Conservation (phyloP, 345 rosid genomes). For the Eucalyptus sideroxylon region DNA sequence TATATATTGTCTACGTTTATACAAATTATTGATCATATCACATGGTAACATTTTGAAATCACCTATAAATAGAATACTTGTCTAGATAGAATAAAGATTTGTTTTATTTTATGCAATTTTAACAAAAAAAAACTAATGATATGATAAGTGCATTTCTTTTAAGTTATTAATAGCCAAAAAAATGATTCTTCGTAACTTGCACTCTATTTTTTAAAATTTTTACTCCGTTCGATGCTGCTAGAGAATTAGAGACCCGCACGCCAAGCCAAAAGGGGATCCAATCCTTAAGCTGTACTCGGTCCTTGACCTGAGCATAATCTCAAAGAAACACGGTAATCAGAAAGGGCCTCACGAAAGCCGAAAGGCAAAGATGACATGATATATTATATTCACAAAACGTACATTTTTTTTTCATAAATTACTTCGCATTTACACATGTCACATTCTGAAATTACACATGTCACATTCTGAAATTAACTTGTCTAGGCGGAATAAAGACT, state of each 20-base stretch:
- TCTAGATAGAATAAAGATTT: neutral
- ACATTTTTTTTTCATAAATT: neutral
- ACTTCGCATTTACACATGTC: neutral
- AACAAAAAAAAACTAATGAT: neutral
- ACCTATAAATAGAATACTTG: neutral
- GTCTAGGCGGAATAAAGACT: neutral
- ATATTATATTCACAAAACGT: neutral
- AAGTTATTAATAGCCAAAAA: neutral
- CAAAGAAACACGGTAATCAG: neutral
- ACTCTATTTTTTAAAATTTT: neutral
- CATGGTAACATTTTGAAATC: neutral
- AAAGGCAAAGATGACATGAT: neutral
- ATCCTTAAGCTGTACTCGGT: neutral
- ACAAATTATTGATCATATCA: accelerated
- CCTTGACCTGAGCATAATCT: neutral
- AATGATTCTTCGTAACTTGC: neutral
- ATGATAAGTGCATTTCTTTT: neutral
- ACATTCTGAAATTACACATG: neutral
- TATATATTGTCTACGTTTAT: neutral
- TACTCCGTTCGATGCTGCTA: neutral
- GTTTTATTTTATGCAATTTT: neutral
- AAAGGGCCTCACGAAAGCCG: neutral
- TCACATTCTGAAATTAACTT: neutral
- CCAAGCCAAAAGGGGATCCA: neutral
- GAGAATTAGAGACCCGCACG: neutral